Evolutionary conservation across 2,329 filamentous ascomycete genomes (phyloP), one percentile per base, ranked within the genome.

Genomic region (Colletotrichum chlorophyti): DNA sequence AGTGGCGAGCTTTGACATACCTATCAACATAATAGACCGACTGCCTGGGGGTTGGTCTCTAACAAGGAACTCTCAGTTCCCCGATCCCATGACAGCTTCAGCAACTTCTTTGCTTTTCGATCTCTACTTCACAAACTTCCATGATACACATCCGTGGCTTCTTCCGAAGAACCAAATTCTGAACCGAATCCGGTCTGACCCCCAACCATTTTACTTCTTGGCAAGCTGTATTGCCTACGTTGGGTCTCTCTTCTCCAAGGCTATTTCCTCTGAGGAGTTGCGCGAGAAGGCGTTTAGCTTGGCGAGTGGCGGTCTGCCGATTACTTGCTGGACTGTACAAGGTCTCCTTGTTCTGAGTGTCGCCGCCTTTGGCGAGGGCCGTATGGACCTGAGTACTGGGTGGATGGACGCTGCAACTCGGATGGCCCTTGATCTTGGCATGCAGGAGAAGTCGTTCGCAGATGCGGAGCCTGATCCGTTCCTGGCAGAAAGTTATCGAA

Each of bases 401-500:
- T 71, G 69, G 64, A 65, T 65, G 6, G 65, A 69, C 40, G 63
- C 67, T 23, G 68, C 70, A 10, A 64, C 65, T 12, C 64, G 63
- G 8, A 72, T 72, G 60, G 70, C 70, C 12, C 55, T 69, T 27
- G 70, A 70, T 10, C 63, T 73, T 12, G 69, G 69, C 3, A 72
- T 73, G 68, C 69, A 73, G 31, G 68, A 65, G 17, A 71, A 67
- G 48, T 27, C 62, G 3, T 73, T 72, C 41, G 70, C 70, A 15
- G 66, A 71, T 34, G 59, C 66, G 29, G 69, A 70, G 23, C 49
- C 65, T n/a, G 69, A 75, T 62, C 60, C 68, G 5, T 66, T 77
- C 6, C 62, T 75, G 27, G 74, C 70, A 3, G 75, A 78, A 63
- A 75, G 73, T 40, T 76, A 71, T 65, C 68, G 75, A 51, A 70